Conservation (phyloP, 23 red algal genomes). For the Gracilariopsis chorda region DNA sequence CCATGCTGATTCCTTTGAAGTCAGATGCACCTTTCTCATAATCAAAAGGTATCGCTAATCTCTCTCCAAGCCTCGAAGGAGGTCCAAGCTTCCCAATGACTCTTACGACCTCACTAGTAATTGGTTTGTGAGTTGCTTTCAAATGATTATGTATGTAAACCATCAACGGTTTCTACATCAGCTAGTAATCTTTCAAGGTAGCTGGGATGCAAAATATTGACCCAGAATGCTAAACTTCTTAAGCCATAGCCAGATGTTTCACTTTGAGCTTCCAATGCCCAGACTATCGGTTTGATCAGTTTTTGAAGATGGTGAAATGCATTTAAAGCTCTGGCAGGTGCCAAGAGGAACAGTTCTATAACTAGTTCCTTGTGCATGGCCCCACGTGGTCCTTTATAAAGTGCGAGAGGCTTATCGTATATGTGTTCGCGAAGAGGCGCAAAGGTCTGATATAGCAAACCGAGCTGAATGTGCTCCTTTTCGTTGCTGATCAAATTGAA, state of each 20-base stretch:
- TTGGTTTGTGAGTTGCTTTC: not conserved
- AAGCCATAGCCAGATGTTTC: slow-evolving; percentile 66
- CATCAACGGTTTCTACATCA: slow-evolving; percentile 51
- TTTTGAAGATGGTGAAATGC: slow-evolving; percentile 77
- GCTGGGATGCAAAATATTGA: slow-evolving; percentile 85
- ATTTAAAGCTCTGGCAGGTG: slow-evolving; percentile 80
- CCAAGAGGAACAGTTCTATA: slow-evolving; percentile 81
- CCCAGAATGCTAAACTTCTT: slow-evolving; percentile 86
- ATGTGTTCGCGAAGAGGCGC: slow-evolving; percentile 64
- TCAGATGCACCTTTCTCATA: not conserved
- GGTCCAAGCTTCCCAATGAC: slow-evolving; percentile 86
- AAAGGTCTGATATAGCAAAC: slow-evolving; percentile 77
- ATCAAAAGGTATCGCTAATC: slow-evolving; percentile 19
- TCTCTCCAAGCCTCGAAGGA: not conserved
- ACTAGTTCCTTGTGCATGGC: slow-evolving; percentile 49
- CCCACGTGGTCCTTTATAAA: slow-evolving; percentile 55
- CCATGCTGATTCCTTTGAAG: not conserved
- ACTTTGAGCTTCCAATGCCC: slow-evolving; percentile 32
- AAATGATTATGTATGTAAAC: slow-evolving; percentile 49
- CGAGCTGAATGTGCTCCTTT: slow-evolving; percentile 55
- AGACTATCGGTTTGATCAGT: slow-evolving; percentile 74
- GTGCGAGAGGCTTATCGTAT: slow-evolving; percentile 25
- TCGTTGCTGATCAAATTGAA: slow-evolving; percentile 83
- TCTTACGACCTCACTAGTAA: slow-evolving; percentile 19
- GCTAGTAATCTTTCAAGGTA: slow-evolving; percentile 64